Conservation (phyloP, 345 rosid genomes). For the Psidium guajava region DNA sequence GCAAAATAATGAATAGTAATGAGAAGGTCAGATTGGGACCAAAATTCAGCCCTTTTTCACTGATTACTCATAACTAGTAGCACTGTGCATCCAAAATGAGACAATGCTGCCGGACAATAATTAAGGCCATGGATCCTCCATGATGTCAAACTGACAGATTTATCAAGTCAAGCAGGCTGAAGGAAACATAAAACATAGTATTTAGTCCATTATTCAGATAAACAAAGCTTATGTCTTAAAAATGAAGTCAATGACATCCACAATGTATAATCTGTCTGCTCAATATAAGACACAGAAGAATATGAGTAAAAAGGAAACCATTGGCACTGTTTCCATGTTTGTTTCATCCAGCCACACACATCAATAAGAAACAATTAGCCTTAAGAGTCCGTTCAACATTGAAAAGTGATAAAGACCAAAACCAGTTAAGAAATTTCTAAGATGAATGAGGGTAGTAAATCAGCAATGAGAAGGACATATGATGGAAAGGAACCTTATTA, state of each 20-base stretch:
- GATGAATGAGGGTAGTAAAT: background rate
- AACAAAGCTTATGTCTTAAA: background rate
- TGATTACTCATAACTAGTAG: background rate
- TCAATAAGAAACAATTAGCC: background rate
- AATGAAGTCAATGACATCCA: background rate
- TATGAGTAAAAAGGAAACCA: background rate
- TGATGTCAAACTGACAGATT: background rate
- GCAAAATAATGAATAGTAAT: background rate
- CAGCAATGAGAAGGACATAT: background rate
- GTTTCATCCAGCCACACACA: background rate
- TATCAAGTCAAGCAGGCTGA: background rate
- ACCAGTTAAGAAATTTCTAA: background rate
- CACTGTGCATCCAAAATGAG: background rate
- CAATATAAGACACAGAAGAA: background rate
- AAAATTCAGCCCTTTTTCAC: background rate
- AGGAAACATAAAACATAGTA: background rate
- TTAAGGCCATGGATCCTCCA: background rate
- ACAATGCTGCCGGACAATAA: background rate
- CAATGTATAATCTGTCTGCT: background rate
- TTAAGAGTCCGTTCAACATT: background rate
- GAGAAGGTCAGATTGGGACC: background rate
- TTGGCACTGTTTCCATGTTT: background rate
- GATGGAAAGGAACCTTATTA: conserved; percentile 41
- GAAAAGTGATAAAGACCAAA: background rate
- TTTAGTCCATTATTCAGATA: background rate